Percentiles rank a stretch among this genome's conserved stretches.
Evolutionary conservation across 768 basidiomycete genomes (phyloP).

Genomic region (Tricholoma bakamatsutake): DNA sequence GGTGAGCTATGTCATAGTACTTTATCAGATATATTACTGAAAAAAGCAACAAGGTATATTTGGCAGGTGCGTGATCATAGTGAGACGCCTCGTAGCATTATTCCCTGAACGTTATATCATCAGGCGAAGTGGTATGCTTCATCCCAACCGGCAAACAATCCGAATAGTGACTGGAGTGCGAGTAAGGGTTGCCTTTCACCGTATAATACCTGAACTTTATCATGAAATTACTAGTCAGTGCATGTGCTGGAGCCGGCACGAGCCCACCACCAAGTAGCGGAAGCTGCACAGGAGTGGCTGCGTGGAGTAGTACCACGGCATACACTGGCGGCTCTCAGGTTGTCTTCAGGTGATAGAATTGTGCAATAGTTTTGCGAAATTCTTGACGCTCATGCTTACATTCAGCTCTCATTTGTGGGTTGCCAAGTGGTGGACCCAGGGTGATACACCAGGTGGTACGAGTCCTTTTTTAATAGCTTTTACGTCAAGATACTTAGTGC

Average conservation of each 20-base stretch:
- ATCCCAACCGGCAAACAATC: constrained; percentile 37
- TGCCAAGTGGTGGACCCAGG: constrained; percentile 61
- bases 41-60: constrained; percentile 39
- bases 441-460: constrained; percentile 46
- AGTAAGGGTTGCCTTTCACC: constrained; percentile 32
- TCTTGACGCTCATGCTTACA: background rate
- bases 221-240: constrained; percentile 38
- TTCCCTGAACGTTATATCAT: constrained; percentile 1
- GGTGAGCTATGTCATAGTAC: constrained; percentile 30
- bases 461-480: constrained; percentile 5
- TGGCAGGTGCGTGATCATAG: constrained; percentile 42
- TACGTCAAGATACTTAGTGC: background rate
- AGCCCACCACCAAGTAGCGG: constrained; percentile 24
- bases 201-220: background rate
- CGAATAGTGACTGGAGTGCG: constrained; percentile 59
- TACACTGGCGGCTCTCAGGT: constrained; percentile 51
- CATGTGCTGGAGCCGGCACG: constrained; percentile 34
- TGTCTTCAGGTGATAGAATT: constrained; percentile 38
- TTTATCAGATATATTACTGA: constrained; percentile 3
- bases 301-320: constrained; percentile 42
- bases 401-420: constrained; percentile 34
- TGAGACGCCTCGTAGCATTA: background rate
- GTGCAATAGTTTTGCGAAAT: constrained; percentile 2
- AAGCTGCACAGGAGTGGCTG: constrained; percentile 41
- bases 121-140: constrained; percentile 61